These are phyloP conservation scores for Exsudoporus floridanus DNA, from an alignment of 1,284 basidiomycete species.

Conservation along the genomic window DNA sequence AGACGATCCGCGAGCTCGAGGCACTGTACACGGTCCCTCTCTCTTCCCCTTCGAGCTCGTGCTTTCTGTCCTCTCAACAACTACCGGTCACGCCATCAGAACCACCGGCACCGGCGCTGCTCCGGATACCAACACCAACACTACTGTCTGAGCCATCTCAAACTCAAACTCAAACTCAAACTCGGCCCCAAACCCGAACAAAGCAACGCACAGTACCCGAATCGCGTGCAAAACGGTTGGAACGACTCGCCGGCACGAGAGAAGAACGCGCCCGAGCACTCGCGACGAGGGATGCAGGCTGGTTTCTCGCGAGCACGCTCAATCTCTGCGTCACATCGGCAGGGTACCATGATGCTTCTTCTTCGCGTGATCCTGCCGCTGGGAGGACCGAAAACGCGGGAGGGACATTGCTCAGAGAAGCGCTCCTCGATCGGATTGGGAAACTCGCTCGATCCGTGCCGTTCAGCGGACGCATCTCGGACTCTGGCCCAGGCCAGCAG, in stretches of 20 bases:
- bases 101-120: background rate
- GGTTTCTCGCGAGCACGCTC: conserved; percentile 31
- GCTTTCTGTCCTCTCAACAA: background rate
- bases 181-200: background rate
- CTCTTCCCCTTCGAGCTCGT: background rate
- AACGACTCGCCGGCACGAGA: conserved; percentile 16
- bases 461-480: background rate
- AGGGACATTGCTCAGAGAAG: conserved; percentile 9
- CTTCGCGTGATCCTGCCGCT: too few species aligned
- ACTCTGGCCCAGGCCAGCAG: background rate
- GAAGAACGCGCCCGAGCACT: conserved; percentile 24
- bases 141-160: background rate
- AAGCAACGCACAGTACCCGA: background rate
- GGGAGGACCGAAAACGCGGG: background rate
- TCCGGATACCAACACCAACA: background rate
- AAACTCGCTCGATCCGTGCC: conserved; percentile 19
- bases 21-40: conserved; percentile 13
- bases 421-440: conserved; percentile 28
- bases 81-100: background rate
- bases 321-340: conserved; percentile 17
- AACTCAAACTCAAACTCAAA: background rate
- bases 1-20: conserved; percentile 30
- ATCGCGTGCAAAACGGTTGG: conserved; percentile 4
- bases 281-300: conserved; percentile 26
- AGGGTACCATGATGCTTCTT: too few species aligned